Evolutionary conservation across 352 stramenopile species (phyloP), one percentile per base, ranked within the genome.

Genomic region (Phytophthora tubulina): DNA sequence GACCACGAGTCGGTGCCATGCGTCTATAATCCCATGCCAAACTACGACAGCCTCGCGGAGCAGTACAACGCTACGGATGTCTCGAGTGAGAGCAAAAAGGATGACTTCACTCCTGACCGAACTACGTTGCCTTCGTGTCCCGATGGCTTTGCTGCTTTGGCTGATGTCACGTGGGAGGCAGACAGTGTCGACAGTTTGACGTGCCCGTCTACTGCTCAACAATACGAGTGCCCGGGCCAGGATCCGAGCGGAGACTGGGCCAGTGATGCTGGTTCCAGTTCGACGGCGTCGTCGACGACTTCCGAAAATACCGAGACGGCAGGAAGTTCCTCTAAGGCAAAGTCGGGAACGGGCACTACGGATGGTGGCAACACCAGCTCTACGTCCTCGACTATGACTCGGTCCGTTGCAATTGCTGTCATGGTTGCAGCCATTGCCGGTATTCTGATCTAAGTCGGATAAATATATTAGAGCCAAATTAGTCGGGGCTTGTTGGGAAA

Each of bases 1-100:
- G 82, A 96, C 39, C 79, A 94, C 52, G 56, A 76, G 6, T 75
- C 63, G 21, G 79, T 80, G 11, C 46, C 68, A 10, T 97, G 90
- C 63, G 68, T 68, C 11, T 96, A 91, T 72, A 89, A 88, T 33
- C 77, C 66, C 3, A 93, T 92, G 77, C 87, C 87, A n/a, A 92
- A 92, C 57, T 96, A 73, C 59, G 63, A 90, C 8, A 71, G 60
- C 35, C 55, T 97, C 2, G 70, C 75, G 2, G 52, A 65, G 15
- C 66, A 86, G 50, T 93, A 88, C 61, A 83, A 82, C 30, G 61
- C 57, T 35, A 86, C 73, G 0, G 63, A 85, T 49, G 73, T 79
- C 8, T 81, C 74, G 15, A 66, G 80, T 38, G 81, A 89, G 52
- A 73, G 64, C 7, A 35, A 41, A 2, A 82, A 73, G 52, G 62